Evolutionary conservation across 1,284 basidiomycete genomes (phyloP).

Genomic region (Hypsizygus ulmarius): DNA sequence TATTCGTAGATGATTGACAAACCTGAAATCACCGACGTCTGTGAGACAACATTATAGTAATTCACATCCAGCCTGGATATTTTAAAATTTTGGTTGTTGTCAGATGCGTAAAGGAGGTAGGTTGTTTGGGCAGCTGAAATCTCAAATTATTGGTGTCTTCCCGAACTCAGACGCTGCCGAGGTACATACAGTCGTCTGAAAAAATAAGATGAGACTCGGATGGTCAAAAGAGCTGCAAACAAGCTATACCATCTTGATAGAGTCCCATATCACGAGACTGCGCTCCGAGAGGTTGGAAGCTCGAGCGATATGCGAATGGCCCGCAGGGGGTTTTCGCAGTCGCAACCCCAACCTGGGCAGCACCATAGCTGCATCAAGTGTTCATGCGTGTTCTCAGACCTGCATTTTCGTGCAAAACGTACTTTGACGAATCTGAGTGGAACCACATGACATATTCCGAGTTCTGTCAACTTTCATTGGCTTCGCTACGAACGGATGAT

Average conservation of each 20-base stretch:
- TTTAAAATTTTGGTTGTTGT: constrained; percentile 71
- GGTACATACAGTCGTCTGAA: constrained; percentile 38
- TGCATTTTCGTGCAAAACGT: constrained; percentile 19
- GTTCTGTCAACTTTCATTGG: constrained; percentile 35
- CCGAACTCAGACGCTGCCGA: not conserved
- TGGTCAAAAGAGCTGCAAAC: constrained; percentile 1
- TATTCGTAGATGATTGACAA: constrained; percentile 11
- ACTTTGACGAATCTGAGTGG: constrained; percentile 63
- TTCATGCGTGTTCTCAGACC: not conserved
- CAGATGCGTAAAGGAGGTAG: constrained; percentile 63
- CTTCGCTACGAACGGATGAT: not conserved
- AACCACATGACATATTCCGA: constrained; percentile 72
- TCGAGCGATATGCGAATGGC: constrained; percentile 54
- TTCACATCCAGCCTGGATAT: constrained; percentile 53
- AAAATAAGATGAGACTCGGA: not conserved
- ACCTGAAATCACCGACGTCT: constrained; percentile 48
- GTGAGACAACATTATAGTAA: constrained; percentile 55
- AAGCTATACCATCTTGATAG: constrained; percentile 50
- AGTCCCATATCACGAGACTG: constrained; percentile 61
- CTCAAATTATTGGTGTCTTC: not conserved
- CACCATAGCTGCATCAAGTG: constrained; percentile 47
- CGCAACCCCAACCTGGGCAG: constrained; percentile 61
- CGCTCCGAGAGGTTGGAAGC: constrained; percentile 56
- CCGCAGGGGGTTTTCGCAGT: constrained; percentile 58
- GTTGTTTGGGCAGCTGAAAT: constrained; percentile 38